Evolutionary conservation across 257 asterid species (phyloP), one percentile per base, ranked within the genome.

Genomic region (Hygrophila difformis): DNA sequence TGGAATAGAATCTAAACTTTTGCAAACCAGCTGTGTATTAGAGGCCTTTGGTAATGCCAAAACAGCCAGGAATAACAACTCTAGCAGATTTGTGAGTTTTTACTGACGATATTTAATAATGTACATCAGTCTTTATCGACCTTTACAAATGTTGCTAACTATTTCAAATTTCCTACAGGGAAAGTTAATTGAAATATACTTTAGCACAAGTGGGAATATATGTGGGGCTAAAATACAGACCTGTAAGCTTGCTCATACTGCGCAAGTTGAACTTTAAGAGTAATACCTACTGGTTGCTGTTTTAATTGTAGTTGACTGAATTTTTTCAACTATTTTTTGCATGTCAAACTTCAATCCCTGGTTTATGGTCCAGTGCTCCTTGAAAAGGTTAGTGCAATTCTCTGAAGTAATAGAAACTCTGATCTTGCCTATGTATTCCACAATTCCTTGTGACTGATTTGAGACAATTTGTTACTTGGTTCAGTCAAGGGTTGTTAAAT

Each of bases 31-130:
- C 67, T 74, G 67, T 68, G 56, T 91, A 65, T 62, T 91, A 48
- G 96, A 91, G 73, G 94, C 96, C 57, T 86, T 91, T 70, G 99
- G 99, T 47, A 91, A 91, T 72, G 95, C 96, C 48, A 91, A 81
- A 82, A 91, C 96, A 43, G 76, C 68, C 35, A 72, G 59, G 64
- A 85, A 78, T 67, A 66, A 70, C 70, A 91, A 91, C 68, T 79
- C 99, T 47, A 91, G 95, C 68, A 83, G 96, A 74, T 91, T 86
- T 67, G 98, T 91, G 65, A 72, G 98, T 89, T 64, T 24, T 35
- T 41, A 19, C 47, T 51, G 54, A 28, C 45, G n/a, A n/a, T n/a
- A n/a, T 60, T 52, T 28, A 39, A 26, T 44, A 53, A 26, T 38
- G 39, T 15, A 22, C 19, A 18, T 17, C 46, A 2, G 15, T 21